Evolutionary conservation across 106 monocot genomes (phyloP).

Genomic region (Iris macrosiphon): DNA sequence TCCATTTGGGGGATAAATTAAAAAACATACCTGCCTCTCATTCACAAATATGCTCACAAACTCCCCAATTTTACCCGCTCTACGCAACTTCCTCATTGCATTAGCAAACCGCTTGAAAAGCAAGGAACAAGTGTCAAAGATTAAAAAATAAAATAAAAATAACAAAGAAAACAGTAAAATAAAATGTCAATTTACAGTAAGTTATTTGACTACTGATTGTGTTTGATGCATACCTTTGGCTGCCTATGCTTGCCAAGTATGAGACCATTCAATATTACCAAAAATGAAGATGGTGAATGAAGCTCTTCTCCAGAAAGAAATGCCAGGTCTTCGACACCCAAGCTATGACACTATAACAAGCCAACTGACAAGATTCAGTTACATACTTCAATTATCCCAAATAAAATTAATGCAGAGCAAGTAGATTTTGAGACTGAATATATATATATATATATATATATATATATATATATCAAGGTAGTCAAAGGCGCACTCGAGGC

Average conservation of each 20-base stretch:
- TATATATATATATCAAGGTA: too few relatives aligned
- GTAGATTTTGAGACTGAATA: too few relatives aligned
- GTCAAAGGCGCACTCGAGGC: too few relatives aligned
- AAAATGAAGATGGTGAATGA: conserved; percentile 62
- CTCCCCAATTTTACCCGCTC: conserved; percentile 78
- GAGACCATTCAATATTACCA: conserved; percentile 89
- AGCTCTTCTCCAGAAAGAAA: conserved; percentile 76
- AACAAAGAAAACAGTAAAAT: conserved; percentile 3
- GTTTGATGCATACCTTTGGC: conserved; percentile 47
- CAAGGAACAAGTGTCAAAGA: not conserved
- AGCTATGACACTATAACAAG: conserved; percentile 52
- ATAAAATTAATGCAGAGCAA: not conserved
- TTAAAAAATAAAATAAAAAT: not conserved
- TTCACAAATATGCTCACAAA: conserved; percentile 94
- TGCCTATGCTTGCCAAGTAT: conserved; percentile 86
- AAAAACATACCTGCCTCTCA: conserved; percentile 69
- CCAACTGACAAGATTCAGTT: not conserved
- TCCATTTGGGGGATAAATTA: too few relatives aligned
- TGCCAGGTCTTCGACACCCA: conserved; percentile 75
- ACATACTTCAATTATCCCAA: not conserved
- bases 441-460: too few relatives aligned
- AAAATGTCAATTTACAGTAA: not conserved
- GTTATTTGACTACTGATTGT: not conserved
- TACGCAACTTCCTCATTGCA: conserved; percentile 63
- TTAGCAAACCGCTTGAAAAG: conserved; percentile 62